Evolutionary conservation across 371 early-diverging fungal species (phyloP).

Genomic region (Capillidium rhysosporum): DNA sequence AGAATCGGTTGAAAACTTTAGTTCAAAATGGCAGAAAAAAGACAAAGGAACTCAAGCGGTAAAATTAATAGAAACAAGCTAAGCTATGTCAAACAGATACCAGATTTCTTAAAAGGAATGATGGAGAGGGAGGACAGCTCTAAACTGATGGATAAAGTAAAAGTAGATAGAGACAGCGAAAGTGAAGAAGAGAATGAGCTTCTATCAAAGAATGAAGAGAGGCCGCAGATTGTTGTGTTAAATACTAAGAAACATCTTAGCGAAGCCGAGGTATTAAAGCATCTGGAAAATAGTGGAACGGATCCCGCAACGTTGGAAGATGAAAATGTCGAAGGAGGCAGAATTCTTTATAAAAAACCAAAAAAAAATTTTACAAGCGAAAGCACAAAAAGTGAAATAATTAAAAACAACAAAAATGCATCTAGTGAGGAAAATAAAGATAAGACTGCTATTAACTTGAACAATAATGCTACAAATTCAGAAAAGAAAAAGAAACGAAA

Average conservation of each 20-base stretch:
- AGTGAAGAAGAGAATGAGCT: constrained; percentile 9
- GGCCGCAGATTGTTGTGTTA: neutral
- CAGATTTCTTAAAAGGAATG: neutral
- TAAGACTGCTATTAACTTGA: too few relatives aligned
- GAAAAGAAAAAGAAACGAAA: too few relatives aligned
- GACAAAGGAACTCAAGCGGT: too few relatives aligned
- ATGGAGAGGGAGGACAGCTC: neutral
- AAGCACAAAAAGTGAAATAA: too few relatives aligned
- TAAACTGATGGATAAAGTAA: constrained; percentile 4
- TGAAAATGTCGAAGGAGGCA: too few relatives aligned
- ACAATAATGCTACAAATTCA: too few relatives aligned
- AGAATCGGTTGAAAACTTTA: neutral
- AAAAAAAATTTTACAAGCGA: too few relatives aligned
- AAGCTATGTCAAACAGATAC: neutral
- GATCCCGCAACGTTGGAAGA: too few relatives aligned
- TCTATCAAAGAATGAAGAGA: neutral
- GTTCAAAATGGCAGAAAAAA: neutral
- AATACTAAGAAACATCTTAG: neutral
- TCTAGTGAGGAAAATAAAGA: too few relatives aligned
- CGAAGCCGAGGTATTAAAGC: neutral
- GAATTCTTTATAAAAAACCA: too few relatives aligned
- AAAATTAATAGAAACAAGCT: neutral
- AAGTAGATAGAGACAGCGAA: constrained; percentile 6
- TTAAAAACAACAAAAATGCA: too few relatives aligned
- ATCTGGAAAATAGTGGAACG: neutral